A percentile compares a stretch with the other conserved stretches of the same genome.
Evolutionary conservation across 1,139 yeast genomes (phyloP).

Genomic region (Insectozyma bohioensis): DNA sequence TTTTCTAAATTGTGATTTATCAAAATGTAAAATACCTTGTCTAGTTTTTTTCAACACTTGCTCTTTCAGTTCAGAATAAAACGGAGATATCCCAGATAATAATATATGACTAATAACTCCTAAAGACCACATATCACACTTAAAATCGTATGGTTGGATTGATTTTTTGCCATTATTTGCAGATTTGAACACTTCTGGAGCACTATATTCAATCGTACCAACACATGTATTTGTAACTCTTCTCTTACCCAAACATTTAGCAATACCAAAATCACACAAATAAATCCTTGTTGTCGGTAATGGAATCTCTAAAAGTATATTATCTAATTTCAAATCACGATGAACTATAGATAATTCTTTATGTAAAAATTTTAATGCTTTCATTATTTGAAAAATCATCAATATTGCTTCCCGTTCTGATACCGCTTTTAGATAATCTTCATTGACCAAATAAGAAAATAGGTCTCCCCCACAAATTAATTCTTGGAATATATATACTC

Average conservation of each 20-base stretch:
- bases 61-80: slow-evolving; percentile 42
- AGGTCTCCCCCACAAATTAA: slow-evolving; percentile 63
- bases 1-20: slow-evolving; percentile 36
- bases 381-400: slow-evolving; percentile 54
- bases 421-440: slow-evolving; percentile 36
- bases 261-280: slow-evolving; percentile 69
- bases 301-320: slow-evolving; percentile 53
- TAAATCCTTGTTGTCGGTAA: slow-evolving; percentile 50
- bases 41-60: slow-evolving; percentile 40
- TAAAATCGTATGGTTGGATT: slow-evolving; percentile 44
- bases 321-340: slow-evolving; percentile 46
- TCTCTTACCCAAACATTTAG: slow-evolving; percentile 32
- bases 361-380: slow-evolving; percentile 57
- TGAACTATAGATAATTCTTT: slow-evolving; percentile 19
- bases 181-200: slow-evolving; percentile 48
- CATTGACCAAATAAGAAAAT: slow-evolving; percentile 55
- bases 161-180: slow-evolving; percentile 10
- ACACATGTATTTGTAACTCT: slow-evolving; percentile 54
- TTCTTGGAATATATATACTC: slow-evolving; percentile 52
- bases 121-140: slow-evolving; percentile 69
- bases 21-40: slow-evolving; percentile 41
- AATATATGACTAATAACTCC: slow-evolving; percentile 60
- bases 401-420: slow-evolving; percentile 55
- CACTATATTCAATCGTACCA: slow-evolving; percentile 69
- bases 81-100: slow-evolving; percentile 61